phyloP scores from a whole-genome alignment of 129 eudicot genomes.

The Saposhnikovia divaricata region DNA sequence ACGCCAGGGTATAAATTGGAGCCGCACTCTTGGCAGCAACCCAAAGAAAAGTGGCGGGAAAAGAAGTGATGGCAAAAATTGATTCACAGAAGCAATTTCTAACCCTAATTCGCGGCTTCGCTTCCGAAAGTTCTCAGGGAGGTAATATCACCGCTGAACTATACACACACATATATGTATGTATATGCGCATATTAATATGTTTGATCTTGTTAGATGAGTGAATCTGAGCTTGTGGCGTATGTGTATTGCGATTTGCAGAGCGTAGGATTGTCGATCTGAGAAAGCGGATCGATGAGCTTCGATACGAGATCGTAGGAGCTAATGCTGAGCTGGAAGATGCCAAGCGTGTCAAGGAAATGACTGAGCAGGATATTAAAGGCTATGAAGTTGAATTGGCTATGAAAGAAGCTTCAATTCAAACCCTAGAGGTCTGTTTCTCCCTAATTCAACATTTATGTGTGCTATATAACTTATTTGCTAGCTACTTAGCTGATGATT shows the following conservation, averaged over 20 bases:
- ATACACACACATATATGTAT: neutral
- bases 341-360: constrained; percentile 48
- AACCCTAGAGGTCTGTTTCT: constrained; percentile 49
- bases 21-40: neutral
- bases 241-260: constrained; percentile 23
- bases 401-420: constrained; percentile 58
- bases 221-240: neutral
- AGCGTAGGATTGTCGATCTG: constrained; percentile 53
- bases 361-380: constrained; percentile 61
- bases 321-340: constrained; percentile 44
- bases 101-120: constrained; percentile 59
- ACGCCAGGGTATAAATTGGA: neutral
- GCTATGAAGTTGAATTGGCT: constrained; percentile 67
- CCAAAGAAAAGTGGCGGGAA: neutral
- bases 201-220: neutral
- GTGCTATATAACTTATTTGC: neutral
- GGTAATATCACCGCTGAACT: constrained; percentile 27
- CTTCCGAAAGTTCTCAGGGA: constrained; percentile 72
- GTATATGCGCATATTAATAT: neutral
- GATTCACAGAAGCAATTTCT: constrained; percentile 10
- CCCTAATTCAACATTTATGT: neutral
- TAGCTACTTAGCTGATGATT: neutral
- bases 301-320: constrained; percentile 32
- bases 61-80: neutral
- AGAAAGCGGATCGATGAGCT: constrained; percentile 51